Base-by-base conservation (phyloP, 2,329 filamentous ascomycete species). In the Pseudogymnoascus sp. region DNA sequence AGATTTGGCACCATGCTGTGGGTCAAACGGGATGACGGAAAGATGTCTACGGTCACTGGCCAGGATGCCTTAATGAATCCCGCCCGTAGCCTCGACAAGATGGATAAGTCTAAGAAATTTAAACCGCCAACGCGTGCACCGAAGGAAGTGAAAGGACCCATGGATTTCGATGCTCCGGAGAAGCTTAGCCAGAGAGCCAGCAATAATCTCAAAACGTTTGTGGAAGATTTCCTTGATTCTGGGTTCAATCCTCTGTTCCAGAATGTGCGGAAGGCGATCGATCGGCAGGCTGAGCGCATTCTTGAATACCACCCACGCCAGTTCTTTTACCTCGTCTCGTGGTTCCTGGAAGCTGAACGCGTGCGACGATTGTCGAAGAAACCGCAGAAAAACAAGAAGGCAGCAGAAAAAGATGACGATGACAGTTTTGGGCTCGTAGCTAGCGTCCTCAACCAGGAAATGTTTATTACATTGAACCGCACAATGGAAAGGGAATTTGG, bases 1-100 rank as follows among this genome's bases (percentile, higher is more conserved):
- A 84, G 94, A 35, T 99, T 97, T 70, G 94, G 94, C 2, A 96
- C 92, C 9, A 97, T 97, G 90, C 86, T 97, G 35, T 97, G 93
- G 92, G 85, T 99, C 37, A 91, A 96, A 76, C 81, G 92, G 61
- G 89, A 92, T 58, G 88, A 92, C 67, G 57, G 57, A 40, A 92
- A 92, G 69, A 84, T 94, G 68, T 88, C 90, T 0, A 92, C 92
- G 0, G 82, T 99, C 1, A 92, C 92, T 0, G 94, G 94, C 1
- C 93, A 97, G 71, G 88, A 92, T 68, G 89, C 89, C 4, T 82
- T 99, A 47, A 83, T 85, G 2, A 86, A 91, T 68, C 83, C 85
- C 5, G 81, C 88, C 7, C 82, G 83, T 39, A 88, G 89, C 5
- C 82, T 96, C 66, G 81, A 89, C 59, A 95, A 96, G 72, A 92